Evolutionary conservation across 345 rosid species (phyloP), one percentile per base, ranked within the genome.

Genomic region (Trapa bicornis): DNA sequence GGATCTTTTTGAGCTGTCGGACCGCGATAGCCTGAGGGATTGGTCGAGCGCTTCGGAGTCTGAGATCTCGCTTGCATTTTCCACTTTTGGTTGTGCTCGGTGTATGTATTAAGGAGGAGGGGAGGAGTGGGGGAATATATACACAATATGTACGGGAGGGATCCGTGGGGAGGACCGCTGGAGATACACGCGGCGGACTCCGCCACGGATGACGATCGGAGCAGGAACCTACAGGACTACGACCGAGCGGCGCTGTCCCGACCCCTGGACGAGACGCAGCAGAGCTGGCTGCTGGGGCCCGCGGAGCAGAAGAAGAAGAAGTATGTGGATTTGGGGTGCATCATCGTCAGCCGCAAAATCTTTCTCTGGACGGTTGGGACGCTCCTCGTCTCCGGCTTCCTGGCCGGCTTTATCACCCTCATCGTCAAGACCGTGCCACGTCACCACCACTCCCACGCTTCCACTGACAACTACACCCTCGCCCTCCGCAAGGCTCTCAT

Each of bases 131-230:
- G 57, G 2, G 0, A 29, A 1, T 7, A 15, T 13, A 68, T 71
- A 11, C 12, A 45, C 11, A 45, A 45, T 43, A 94, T 94, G 99
- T 94, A 89, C 79, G 99, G 97, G 2, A 65, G 99, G 69, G 99
- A 94, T 81, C 97, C 96, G 5, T 94, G 99, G 99, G 95, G 99
- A 0, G 99, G 97, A 5, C 92, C 99, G 0, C 80, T 94, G 70
- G 99, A 94, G 86, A 94, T 94, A 61, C 84, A 89, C 80, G 63
- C 93, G 1, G 84, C 93, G 15, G 99, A 94, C 75, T 94, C 99
- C 0, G 97, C 99, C 69, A 91, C 99, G 50, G 97, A 91, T 81
- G 96, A 91, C 67, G 99, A 91, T 69, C 73, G 96, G 70, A 94
- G 96, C 67, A 76, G 99, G 73, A 93, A 93, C 76, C 77, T 93